Evolutionary conservation across 495 filamentous ascomycete species (phyloP).

Genomic region (Hamigera avellanea): DNA sequence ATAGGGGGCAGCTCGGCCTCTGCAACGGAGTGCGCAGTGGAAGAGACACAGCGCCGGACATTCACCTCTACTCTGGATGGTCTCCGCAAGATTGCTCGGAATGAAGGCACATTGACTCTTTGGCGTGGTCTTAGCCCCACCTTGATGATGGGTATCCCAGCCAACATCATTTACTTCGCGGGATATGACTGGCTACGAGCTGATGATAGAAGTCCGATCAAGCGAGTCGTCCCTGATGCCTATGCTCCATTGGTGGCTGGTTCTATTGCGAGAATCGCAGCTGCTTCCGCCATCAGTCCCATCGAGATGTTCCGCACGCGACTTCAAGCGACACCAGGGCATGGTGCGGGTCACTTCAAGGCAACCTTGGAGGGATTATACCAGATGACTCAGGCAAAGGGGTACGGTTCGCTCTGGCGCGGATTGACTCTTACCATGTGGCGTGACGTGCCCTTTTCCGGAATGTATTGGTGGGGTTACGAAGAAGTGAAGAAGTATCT

Average conservation of each 20-base stretch:
- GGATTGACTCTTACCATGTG: slow-evolving; percentile 86
- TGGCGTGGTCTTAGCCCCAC: slow-evolving; percentile 93
- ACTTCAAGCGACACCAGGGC: slow-evolving; percentile 61
- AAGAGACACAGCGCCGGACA: slow-evolving; percentile 69
- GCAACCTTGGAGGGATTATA: slow-evolving; percentile 62
- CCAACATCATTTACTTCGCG: slow-evolving; percentile 96
- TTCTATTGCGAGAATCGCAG: slow-evolving; percentile 60
- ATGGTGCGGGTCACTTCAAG: slow-evolving; percentile 50
- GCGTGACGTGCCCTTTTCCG: slow-evolving; percentile 95
- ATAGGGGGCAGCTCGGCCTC: slow-evolving; percentile 18
- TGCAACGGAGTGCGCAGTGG: slow-evolving; percentile 65
- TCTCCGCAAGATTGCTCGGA: slow-evolving; percentile 87
- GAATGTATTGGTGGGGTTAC: slow-evolving; percentile 96
- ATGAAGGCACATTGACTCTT: slow-evolving; percentile 77
- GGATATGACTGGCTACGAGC: slow-evolving; percentile 92
- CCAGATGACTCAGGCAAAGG: slow-evolving; percentile 66
- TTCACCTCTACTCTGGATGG: slow-evolving; percentile 89
- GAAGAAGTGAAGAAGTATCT: slow-evolving; percentile 62
- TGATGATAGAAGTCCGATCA: slow-evolving; percentile 56
- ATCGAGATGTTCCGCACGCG: slow-evolving; percentile 93
- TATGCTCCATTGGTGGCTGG: slow-evolving; percentile 78
- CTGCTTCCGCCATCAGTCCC: slow-evolving; percentile 74
- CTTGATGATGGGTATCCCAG: slow-evolving; percentile 84
- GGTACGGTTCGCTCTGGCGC: slow-evolving; percentile 81
- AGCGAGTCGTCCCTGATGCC: slow-evolving; percentile 41